phyloP scores from a whole-genome alignment of 768 basidiomycete genomes.

The Gymnopilus dilepis region DNA sequence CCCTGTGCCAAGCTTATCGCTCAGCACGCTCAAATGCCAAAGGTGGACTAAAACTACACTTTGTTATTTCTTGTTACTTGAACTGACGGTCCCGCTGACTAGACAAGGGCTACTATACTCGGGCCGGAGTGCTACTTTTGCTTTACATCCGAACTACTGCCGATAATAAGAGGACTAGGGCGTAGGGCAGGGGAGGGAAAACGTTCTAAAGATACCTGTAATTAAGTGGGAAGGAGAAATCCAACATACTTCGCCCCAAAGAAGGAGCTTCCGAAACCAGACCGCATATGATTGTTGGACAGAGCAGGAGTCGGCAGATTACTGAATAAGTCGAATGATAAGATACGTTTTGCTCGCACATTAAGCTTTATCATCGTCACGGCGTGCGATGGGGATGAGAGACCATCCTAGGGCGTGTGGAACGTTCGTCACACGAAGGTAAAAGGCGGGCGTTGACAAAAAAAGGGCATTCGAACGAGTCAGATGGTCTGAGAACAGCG shows the following conservation, averaged over 20 bases:
- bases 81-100: slow-evolving; percentile 12
- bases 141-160: slow-evolving; percentile 23
- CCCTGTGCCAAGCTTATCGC: background rate
- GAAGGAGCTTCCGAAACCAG: slow-evolving; percentile 11
- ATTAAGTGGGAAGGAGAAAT: slow-evolving; percentile 13
- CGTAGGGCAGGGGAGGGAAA: slow-evolving; percentile 18
- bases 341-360: slow-evolving; percentile 7
- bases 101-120: background rate
- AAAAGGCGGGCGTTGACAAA: slow-evolving; percentile 5
- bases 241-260: slow-evolving; percentile 16
- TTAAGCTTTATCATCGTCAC: background rate
- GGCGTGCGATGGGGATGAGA: slow-evolving; percentile 3
- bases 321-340: slow-evolving; percentile 18
- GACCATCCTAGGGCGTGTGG: slow-evolving; percentile 1
- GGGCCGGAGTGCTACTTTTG: slow-evolving; percentile 23
- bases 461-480: slow-evolving; percentile 8
- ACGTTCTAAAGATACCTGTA: slow-evolving; percentile 18
- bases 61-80: slow-evolving; percentile 5
- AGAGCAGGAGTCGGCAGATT: slow-evolving; percentile 2
- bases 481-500: slow-evolving; percentile 8
- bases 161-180: slow-evolving; percentile 15
- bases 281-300: slow-evolving; percentile 3
- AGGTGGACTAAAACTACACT: slow-evolving; percentile 2
- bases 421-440: slow-evolving; percentile 10
- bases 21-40: background rate